Conservation (phyloP, 2,329 filamentous ascomycete genomes). For the Calonectria honghensis region DNA sequence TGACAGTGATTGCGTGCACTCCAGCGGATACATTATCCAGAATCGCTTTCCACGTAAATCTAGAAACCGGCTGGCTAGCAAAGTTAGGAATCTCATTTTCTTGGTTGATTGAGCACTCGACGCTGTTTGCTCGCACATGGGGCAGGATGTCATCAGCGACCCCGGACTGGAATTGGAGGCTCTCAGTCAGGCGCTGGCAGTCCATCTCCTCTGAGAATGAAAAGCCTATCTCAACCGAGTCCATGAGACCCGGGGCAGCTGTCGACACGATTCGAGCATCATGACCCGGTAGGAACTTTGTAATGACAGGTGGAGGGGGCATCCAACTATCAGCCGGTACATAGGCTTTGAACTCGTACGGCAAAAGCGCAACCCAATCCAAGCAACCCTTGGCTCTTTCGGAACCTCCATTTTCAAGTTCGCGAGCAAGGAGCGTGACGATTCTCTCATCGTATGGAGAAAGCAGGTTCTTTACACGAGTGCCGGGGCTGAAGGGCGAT, state of each 20-base stretch:
- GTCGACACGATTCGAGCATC: background rate
- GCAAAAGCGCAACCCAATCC: background rate
- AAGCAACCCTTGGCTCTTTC: conserved; percentile 1
- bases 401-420: background rate
- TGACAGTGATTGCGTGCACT: background rate
- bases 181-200: background rate
- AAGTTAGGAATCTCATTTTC: background rate
- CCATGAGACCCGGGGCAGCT: background rate
- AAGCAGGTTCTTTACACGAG: background rate
- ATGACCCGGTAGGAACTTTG: background rate
- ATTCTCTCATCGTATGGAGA: background rate
- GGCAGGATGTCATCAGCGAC: background rate
- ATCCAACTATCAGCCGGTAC: background rate
- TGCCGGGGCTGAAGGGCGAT: conserved; percentile 1
- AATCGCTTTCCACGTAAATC: background rate
- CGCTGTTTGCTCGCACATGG: background rate
- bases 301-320: background rate
- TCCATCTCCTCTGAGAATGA: conserved; percentile 1
- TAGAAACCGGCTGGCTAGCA: background rate
- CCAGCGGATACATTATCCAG: background rate
- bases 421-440: background rate
- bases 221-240: background rate
- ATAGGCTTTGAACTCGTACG: conserved; percentile 1
- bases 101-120: background rate
- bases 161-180: background rate